Evolutionary conservation across 2,329 filamentous ascomycete genomes (phyloP), one percentile per base, ranked within the genome.

Genomic region (Camptophora hylomeconis): DNA sequence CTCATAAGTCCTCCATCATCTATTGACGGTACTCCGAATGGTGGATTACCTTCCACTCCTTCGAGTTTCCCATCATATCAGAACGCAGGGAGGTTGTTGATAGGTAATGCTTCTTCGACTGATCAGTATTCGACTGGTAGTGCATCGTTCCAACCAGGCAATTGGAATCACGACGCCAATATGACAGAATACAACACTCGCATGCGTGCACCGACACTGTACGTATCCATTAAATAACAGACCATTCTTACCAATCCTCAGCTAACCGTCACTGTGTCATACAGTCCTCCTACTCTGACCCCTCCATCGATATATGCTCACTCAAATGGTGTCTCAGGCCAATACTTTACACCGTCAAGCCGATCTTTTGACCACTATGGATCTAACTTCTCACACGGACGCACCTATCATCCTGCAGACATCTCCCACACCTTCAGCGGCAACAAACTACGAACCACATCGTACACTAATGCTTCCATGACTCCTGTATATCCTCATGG

Each of bases 1-100:
- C 61, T 68, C 35, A 53, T 60, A 50, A 60, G 54, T 40, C 55
- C 58, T 29, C 46, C 55, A 30, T 67, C 72, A 52, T 67, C 67
- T 36, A 65, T 61, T 32, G 64, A 61, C 32, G 67, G 65, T 45
- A 69, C 61, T 49, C 27, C 53, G n/a, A n/a, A n/a, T n/a, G n/a
- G n/a, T n/a, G n/a, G n/a, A n/a, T n/a, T n/a, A n/a, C n/a, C n/a
- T n/a, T n/a, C n/a, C n/a, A n/a, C n/a, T n/a, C n/a, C n/a, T n/a
- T n/a, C n/a, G n/a, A n/a, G n/a, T n/a, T n/a, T n/a, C n/a, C n/a
- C n/a, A n/a, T n/a, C n/a, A n/a, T n/a, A n/a, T n/a, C n/a, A n/a
- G n/a, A n/a, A n/a, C n/a, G n/a, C n/a, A n/a, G n/a, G n/a, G n/a
- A n/a, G n/a, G n/a, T n/a, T n/a, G n/a, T n/a, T n/a, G n/a, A n/a